Evolutionary conservation across 1,139 yeast species (phyloP).

Genomic region (Blastobotrys elegans): DNA sequence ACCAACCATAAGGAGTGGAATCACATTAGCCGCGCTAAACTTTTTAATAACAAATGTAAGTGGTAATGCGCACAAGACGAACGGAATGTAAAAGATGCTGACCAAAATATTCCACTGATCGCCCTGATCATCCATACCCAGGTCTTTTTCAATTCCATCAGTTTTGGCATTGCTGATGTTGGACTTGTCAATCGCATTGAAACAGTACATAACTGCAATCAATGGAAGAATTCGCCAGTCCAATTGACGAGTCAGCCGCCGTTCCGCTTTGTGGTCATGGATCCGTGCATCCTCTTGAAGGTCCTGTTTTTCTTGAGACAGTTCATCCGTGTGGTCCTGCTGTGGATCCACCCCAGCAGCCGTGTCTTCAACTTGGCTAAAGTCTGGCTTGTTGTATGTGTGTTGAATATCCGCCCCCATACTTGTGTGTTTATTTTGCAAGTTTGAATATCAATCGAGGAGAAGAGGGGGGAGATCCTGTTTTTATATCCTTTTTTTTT

Average conservation of each 20-base stretch:
- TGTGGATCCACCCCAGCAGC: not conserved
- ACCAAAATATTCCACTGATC: conserved; percentile 52
- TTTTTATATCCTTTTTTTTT: no score
- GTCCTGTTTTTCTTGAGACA: not conserved
- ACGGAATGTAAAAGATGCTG: conserved; percentile 57
- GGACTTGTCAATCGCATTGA: conserved; percentile 57
- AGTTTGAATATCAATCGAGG: no score
- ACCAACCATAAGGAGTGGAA: conserved; percentile 42
- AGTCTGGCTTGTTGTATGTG: not conserved
- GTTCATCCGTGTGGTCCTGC: not conserved
- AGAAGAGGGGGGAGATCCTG: no score
- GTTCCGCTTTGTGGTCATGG: conserved; percentile 22
- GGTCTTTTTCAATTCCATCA: conserved; percentile 52
- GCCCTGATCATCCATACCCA: conserved; percentile 42
- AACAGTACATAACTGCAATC: conserved; percentile 51
- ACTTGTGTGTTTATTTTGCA: no score
- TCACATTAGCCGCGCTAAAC: conserved; percentile 49
- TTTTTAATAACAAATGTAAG: conserved; percentile 44
- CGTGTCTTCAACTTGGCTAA: not conserved
- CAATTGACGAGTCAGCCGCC: conserved; percentile 37
- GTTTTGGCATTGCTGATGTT: conserved; percentile 58
- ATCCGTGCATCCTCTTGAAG: conserved; percentile 19
- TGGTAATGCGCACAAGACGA: conserved; percentile 58
- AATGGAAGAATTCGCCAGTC: conserved; percentile 54
- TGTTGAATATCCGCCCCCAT: no score